Evolutionary conservation across 1,284 basidiomycete genomes (phyloP), one percentile per base, ranked within the genome.

Genomic region (Trichosporon sp.): DNA sequence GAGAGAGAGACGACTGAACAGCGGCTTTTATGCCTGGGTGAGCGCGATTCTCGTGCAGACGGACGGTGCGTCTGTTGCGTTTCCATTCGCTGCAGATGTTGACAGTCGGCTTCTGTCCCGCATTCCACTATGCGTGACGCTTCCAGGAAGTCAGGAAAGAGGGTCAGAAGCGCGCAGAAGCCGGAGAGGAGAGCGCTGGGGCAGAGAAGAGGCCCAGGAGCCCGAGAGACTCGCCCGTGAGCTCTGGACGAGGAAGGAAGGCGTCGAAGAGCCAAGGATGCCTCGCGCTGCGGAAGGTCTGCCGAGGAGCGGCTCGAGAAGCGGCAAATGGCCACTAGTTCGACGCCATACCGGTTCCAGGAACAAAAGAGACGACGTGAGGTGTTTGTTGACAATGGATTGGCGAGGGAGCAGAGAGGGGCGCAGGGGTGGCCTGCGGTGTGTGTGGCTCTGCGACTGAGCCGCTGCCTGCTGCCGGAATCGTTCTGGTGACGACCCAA

Each of bases 291-390:
- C 43, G 43, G 16, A n/a, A n/a, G 16, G 43, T 46, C 43, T 46
- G 14, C 43, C 43, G 43, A 46, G 43, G 43, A n/a, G 43, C 43
- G 43, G 43, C 43, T 46, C 43, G 43, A 46, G 43, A 54, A 10
- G 51, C 19, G 10, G 16, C 46, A 10, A 54, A 54, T 46, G 21
- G 51, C 51, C 51, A 54, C 51, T 54, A 54, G 51, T 19, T 10
- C 11, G 51, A 54, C 51, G 51, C 51, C 51, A 54, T 54, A 11
- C 51, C 51, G 51, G 51, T 21, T 26, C 51, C 51, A 54, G 51
- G 51, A 16, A 54, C 51, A 16, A 16, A 54, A 54, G 10, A 16
- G 19, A 16, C 51, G 16, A 26, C 51, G 16, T 16, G 51, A 54
- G 51, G 51, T 54, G 19, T 26, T 21, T 16, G 51, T 54, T 11